Evolutionary conservation across 2,329 filamentous ascomycete species (phyloP).

Genomic region (Bipolaris sorokiniana): DNA sequence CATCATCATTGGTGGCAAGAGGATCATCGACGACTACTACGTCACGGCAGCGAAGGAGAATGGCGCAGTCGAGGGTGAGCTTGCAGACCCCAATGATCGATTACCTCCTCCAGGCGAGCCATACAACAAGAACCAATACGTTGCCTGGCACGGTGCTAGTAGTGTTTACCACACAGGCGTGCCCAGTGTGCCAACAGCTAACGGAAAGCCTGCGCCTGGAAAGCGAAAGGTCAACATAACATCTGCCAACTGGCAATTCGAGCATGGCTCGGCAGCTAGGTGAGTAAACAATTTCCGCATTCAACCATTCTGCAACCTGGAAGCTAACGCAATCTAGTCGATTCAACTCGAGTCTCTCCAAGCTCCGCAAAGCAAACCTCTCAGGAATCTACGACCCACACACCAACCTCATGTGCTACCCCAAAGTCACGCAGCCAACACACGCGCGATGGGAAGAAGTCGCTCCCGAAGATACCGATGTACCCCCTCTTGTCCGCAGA

Average conservation of each 20-base stretch:
- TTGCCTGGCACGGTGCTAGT: slow-evolving; percentile 97
- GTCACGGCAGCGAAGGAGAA: slow-evolving; percentile 75
- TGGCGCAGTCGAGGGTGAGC: slow-evolving; percentile 82
- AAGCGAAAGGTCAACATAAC: slow-evolving; percentile 89
- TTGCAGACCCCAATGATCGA: slow-evolving; percentile 88
- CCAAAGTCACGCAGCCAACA: slow-evolving; percentile 86
- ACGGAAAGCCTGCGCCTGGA: slow-evolving; percentile 73
- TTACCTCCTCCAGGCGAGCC: slow-evolving; percentile 75
- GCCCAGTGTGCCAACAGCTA: slow-evolving; percentile 76
- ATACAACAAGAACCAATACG: slow-evolving; percentile 99
- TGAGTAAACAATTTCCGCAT: slow-evolving; percentile 52
- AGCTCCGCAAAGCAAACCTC: slow-evolving; percentile 71
- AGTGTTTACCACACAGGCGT: slow-evolving; percentile 88
- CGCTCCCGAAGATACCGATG: slow-evolving; percentile 49
- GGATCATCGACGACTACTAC: slow-evolving; percentile 88
- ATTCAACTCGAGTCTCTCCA: slow-evolving; percentile 79
- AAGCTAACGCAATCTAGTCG: slow-evolving; percentile 60
- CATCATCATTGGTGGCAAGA: slow-evolving; percentile 89
- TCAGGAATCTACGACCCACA: slow-evolving; percentile 89
- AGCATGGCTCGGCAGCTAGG: slow-evolving; percentile 92
- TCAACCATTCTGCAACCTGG: slow-evolving; percentile 2
- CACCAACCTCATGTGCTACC: slow-evolving; percentile 90
- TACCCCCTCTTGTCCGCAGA: slow-evolving; percentile 64
- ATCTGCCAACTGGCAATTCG: slow-evolving; percentile 93
- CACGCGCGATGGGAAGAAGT: slow-evolving; percentile 82